These are phyloP conservation scores for Cercospora zeae-maydis DNA, from an alignment of 2,329 filamentous ascomycete genomes.

Conservation along the genomic window DNA sequence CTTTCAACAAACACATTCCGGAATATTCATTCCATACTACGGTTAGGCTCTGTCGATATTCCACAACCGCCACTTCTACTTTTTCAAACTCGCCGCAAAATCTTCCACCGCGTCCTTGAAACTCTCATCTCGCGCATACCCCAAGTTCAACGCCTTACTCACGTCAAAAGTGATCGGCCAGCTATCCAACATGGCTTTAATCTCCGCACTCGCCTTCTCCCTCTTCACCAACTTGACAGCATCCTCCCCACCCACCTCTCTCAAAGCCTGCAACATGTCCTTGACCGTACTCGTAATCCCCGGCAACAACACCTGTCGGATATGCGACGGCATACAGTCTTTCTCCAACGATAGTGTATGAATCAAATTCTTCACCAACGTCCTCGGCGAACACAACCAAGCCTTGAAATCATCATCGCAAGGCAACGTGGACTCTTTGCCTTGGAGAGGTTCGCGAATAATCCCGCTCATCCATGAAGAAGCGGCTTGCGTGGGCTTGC, in stretches of 20 bases:
- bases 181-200: slow-evolving; percentile 53
- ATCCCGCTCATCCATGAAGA: slow-evolving; percentile 53
- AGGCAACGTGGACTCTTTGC: slow-evolving; percentile 49
- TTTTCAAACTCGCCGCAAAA: slow-evolving; percentile 38
- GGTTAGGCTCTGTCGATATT: background rate
- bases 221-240: slow-evolving; percentile 49
- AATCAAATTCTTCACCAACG: slow-evolving; percentile 53
- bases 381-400: slow-evolving; percentile 57
- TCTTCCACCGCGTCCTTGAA: slow-evolving; percentile 48
- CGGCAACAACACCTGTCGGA: slow-evolving; percentile 53
- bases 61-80: slow-evolving; percentile 11
- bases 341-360: slow-evolving; percentile 50
- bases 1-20: background rate
- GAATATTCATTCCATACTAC: background rate
- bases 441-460: slow-evolving; percentile 52
- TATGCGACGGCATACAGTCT: slow-evolving; percentile 49
- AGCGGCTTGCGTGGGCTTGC: slow-evolving; percentile 51
- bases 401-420: slow-evolving; percentile 51
- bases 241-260: slow-evolving; percentile 53
- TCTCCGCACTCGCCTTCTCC: slow-evolving; percentile 50
- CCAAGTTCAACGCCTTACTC: slow-evolving; percentile 54
- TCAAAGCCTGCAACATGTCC: slow-evolving; percentile 56
- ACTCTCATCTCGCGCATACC: slow-evolving; percentile 49
- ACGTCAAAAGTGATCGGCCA: slow-evolving; percentile 57
- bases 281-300: slow-evolving; percentile 54